Base-by-base conservation (phyloP, 1,284 basidiomycete genomes). In the Kalmanozyma brasiliensis region DNA sequence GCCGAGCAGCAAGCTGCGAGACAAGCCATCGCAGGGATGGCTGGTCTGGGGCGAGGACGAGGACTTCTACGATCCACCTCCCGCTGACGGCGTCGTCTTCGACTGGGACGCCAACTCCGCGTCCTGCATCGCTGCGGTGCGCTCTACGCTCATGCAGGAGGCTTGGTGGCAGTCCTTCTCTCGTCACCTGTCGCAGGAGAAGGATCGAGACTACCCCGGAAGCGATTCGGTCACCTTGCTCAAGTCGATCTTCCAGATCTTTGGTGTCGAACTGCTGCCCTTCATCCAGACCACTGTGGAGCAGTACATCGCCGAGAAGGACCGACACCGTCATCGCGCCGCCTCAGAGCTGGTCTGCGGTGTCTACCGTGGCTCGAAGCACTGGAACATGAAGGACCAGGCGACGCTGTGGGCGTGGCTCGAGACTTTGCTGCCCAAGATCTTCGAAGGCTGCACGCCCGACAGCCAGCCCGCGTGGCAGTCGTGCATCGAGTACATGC, bases 311-410 rank as follows among this genome's bases (percentile, higher is more conserved):
- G 90, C 90, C 59, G 77, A 86, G 34, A 67, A 74, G 37, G 92
- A 97, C 80, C 91, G 93, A 56, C 95, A 93, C 85, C 92, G 93
- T 83, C 94, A 95, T 79, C 88, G 94, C 29, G 93, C 93, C 20
- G 90, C 90, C 8, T 92, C 90, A 47, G 95, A 98, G 84, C 84
- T 96, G 29, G 81, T 97, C 33, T 87, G 88, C 41, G 94, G 94
- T 38, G 78, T 91, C 44, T 49, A 80, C 52, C 73, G 85, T 87
- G 94, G 93, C 23, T 89, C 90, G 13, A 96, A 96, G 83, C 92
- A 98, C 81, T 98, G 95, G 95, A 86, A 89, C 0, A 85, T 86
- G 56, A 83, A 84, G 49, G 84, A 86, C 62, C 86, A 88, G 42
- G 83, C 87, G 43, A 80, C 83, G 43, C 83, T 98, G 4, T 95